A percentile compares a stretch with the other conserved stretches of the same genome.
Evolutionary conservation across 306 rosid species (phyloP).

Genomic region (Glycine soja): DNA sequence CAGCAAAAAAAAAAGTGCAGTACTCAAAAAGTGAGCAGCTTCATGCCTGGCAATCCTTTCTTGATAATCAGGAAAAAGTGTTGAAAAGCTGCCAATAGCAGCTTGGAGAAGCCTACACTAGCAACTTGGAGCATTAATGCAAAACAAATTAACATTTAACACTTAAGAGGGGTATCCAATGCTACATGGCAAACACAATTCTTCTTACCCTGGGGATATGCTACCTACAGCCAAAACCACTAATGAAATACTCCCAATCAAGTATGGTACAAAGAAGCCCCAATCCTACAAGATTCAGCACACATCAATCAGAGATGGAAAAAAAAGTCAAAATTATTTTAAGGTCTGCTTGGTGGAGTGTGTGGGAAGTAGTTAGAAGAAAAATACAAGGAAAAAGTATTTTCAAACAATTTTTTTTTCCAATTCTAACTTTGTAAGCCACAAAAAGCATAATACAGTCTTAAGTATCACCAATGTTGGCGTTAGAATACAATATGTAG

Average conservation of each 20-base stretch:
- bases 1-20: neutral
- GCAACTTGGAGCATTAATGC: constrained; percentile 39
- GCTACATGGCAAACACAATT: constrained; percentile 19
- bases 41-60: constrained; percentile 92
- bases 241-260: constrained; percentile 89
- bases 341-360: too few relatives aligned
- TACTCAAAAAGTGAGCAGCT: constrained; percentile 96
- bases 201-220: constrained; percentile 84
- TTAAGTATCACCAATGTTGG: neutral
- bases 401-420: constrained; percentile 6
- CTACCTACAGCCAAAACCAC: constrained; percentile 93
- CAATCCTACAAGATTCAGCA: constrained; percentile 70
- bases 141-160: constrained; percentile 27
- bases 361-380: neutral
- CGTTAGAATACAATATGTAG: constrained; percentile 13
- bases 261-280: constrained; percentile 95
- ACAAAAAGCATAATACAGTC: constrained; percentile 1
- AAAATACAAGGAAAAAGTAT: constrained; percentile 2
- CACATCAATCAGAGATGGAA: constrained; percentile 43
- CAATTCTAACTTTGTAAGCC: neutral
- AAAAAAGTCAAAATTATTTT: too few relatives aligned
- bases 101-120: constrained; percentile 92
- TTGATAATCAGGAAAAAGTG: constrained; percentile 92
- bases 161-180: constrained; percentile 18
- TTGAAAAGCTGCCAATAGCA: constrained; percentile 83